Evolutionary conservation across 495 filamentous ascomycete genomes (phyloP).

Genomic region (Cryomyces minteri): DNA sequence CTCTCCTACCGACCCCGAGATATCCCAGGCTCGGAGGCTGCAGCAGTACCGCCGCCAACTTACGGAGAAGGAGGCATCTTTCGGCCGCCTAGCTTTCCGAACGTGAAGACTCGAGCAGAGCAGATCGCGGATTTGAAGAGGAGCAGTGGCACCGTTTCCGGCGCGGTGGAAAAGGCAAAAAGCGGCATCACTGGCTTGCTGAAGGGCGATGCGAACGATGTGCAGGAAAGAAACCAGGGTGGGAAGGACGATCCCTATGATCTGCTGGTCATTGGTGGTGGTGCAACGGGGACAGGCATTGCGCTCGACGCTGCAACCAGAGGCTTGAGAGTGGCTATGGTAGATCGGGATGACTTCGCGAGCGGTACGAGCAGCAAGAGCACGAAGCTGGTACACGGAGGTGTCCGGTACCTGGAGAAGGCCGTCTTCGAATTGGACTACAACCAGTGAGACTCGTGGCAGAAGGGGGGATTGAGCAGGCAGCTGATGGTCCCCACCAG

Average conservation of each 20-base stretch:
- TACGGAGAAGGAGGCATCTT: constrained; percentile 63
- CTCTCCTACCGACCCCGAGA: constrained; percentile 68
- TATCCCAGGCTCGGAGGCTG: constrained; percentile 66
- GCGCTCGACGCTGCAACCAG: constrained; percentile 86
- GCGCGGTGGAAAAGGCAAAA: constrained; percentile 7
- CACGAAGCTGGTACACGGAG: constrained; percentile 93
- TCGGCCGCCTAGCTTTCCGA: constrained; percentile 63
- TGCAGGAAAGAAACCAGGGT: background rate
- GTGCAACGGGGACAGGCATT: constrained; percentile 83
- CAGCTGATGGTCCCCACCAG: constrained; percentile 14
- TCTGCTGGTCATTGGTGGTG: constrained; percentile 76
- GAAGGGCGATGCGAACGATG: constrained; percentile 16
- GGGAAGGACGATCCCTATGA: constrained; percentile 45
- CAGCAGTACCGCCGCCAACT: constrained; percentile 63
- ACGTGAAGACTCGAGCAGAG: constrained; percentile 49
- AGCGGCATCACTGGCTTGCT: constrained; percentile 15
- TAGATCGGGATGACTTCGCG: constrained; percentile 94
- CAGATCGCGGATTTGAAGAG: constrained; percentile 41
- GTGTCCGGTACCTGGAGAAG: constrained; percentile 92
- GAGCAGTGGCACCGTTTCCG: constrained; percentile 13
- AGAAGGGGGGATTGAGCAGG: background rate
- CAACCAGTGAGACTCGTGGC: constrained; percentile 37
- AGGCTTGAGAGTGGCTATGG: constrained; percentile 78
- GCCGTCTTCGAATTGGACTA: constrained; percentile 95
- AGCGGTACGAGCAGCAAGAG: constrained; percentile 90